Evolutionary conservation across 1,284 basidiomycete species (phyloP), one percentile per base, ranked within the genome.

Genomic region (Quambalaria eucalypti): DNA sequence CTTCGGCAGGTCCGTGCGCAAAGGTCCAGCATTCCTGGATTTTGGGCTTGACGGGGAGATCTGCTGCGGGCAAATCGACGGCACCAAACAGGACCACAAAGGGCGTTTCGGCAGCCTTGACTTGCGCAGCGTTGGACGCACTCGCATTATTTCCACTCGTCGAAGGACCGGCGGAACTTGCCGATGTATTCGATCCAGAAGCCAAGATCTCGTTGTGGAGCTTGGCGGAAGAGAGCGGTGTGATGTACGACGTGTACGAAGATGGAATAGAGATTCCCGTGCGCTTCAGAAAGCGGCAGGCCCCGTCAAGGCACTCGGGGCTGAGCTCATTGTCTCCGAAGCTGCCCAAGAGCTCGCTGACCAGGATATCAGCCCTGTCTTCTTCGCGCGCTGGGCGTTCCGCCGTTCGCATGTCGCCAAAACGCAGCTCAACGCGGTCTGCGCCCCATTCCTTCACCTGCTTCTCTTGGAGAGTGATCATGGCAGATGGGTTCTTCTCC

Each of bases 241-340:
- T 89, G 16, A 99, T 80, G 78, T 90, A 88, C 1, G 93, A 88
- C 8, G 89, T 90, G 77, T 99, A 99, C 0, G 90, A 93, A 1
- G 87, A 85, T 1, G 95, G 95, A 63, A 99, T 98, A 0, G 91
- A 97, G 65, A 98, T 88, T 1, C 93, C 93, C 61, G 85, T 82
- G 44, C 57, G 66, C 50, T 74, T 74, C 42, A 74, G 51, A 53
- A 75, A 91, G 46, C 91, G 80, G 82, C 87, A 85, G 16, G 87
- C 92, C n/a, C 92, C 92, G 75, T 97, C 92, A 29, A 97, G 79
- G 77, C 92, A 96, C 76, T 99, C 95, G 0, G 95, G 95, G 71
- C 89, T 92, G 42, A 98, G 83, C 77, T 99, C 95, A 64, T 99
- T 99, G 78, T 99, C 95, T 4, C 93, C 95, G 77, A 99, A 98